phyloP scores from a whole-genome alignment of 345 rosid genomes.

The Laguncularia racemosa region DNA sequence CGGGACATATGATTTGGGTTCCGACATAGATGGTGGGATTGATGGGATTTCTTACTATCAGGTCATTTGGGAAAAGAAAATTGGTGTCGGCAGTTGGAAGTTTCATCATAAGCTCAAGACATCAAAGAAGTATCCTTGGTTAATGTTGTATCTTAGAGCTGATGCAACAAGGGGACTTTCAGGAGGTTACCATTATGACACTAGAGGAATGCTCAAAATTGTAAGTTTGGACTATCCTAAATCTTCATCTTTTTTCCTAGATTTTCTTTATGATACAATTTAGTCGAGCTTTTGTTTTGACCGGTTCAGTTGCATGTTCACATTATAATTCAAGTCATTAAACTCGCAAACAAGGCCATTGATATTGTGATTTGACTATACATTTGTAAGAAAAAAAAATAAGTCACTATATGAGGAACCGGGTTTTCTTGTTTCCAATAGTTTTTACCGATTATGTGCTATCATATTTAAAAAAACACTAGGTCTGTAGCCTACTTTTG shows the following conservation, averaged over 20 bases:
- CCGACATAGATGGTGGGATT: slow-evolving; percentile 6
- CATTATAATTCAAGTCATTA: too few species aligned
- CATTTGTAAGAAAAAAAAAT: too few species aligned
- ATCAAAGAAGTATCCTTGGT: slow-evolving; percentile 70
- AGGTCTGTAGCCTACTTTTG: too few species aligned
- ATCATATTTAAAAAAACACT: too few species aligned
- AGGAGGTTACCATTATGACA: slow-evolving; percentile 67
- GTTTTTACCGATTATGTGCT: too few species aligned
- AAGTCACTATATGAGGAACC: too few species aligned
- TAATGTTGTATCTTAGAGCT: slow-evolving; percentile 87
- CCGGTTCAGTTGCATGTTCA: too few species aligned
- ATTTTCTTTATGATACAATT: too few species aligned
- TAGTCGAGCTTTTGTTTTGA: too few species aligned
- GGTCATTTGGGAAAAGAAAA: slow-evolving; percentile 67
- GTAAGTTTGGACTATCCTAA: slow-evolving; percentile 25
- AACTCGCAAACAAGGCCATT: too few species aligned
- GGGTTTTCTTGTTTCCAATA: too few species aligned
- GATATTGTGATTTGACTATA: too few species aligned
- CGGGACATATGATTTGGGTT: slow-evolving; percentile 64
- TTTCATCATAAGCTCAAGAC: slow-evolving; percentile 67
- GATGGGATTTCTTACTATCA: slow-evolving; percentile 41
- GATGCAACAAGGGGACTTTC: slow-evolving; percentile 75
- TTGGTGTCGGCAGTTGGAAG: slow-evolving; percentile 63
- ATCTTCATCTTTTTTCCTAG: not conserved
- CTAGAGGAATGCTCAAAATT: slow-evolving; percentile 78